phyloP scores from a whole-genome alignment of 306 rosid species.

The Argentina anserina region DNA sequence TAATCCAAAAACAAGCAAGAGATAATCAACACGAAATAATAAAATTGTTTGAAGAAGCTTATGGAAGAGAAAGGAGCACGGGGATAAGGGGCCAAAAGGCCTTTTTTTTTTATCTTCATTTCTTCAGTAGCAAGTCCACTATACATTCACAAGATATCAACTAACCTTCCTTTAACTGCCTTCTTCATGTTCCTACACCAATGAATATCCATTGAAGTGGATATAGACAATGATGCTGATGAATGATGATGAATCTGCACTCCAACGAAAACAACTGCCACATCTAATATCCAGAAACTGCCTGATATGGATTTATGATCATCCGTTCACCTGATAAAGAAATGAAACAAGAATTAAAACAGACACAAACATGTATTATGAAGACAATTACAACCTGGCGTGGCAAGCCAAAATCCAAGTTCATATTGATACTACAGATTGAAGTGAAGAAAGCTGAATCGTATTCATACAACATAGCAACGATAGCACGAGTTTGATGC shows the following conservation, averaged over 20 bases:
- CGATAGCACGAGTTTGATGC: not conserved
- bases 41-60: not conserved
- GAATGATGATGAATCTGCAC: not conserved
- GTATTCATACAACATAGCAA: not conserved
- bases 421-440: not conserved
- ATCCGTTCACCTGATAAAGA: not conserved
- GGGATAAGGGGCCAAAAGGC: not conserved
- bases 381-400: not conserved
- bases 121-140: not conserved
- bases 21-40: not conserved
- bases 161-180: not conserved
- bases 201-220: not conserved
- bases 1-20: not conserved
- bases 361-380: not conserved
- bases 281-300: not conserved
- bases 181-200: not conserved
- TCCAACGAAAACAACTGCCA: not conserved
- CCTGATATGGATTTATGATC: constrained; percentile 1
- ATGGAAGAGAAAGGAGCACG: not conserved
- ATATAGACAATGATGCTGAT: not conserved
- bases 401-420: not conserved
- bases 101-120: not conserved
- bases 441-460: not conserved
- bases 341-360: not conserved
- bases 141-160: not conserved